phyloP scores from a whole-genome alignment of 768 basidiomycete species.

The Tylopilus felleus region DNA sequence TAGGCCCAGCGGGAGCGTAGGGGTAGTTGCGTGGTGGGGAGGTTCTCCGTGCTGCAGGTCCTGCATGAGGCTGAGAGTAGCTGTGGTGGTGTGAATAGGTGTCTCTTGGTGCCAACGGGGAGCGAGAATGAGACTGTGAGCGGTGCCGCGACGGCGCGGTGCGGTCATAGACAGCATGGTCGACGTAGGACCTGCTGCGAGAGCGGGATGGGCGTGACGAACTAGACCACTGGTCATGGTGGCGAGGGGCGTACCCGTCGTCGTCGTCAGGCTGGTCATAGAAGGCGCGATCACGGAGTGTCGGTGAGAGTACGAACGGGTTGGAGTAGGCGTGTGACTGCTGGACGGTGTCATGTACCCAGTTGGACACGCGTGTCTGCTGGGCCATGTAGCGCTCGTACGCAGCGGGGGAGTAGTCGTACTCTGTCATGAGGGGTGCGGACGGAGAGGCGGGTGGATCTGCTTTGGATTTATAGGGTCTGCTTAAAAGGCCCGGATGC shows the following conservation, averaged over 20 bases:
- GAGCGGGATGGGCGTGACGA: constrained; percentile 25
- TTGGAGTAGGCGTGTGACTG: constrained; percentile 28
- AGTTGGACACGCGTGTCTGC: constrained; percentile 47
- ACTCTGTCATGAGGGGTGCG: constrained; percentile 51
- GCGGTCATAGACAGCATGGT: constrained; percentile 21
- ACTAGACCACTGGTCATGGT: constrained; percentile 19
- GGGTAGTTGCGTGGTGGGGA: constrained; percentile 17
- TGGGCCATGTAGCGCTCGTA: constrained; percentile 44
- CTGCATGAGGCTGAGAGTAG: constrained; percentile 18
- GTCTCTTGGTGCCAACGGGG: constrained; percentile 16
- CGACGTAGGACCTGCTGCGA: constrained; percentile 23
- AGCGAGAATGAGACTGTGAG: constrained; percentile 25
- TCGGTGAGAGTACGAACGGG: constrained; percentile 30
- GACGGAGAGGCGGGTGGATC: not conserved
- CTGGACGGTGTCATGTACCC: constrained; percentile 43
- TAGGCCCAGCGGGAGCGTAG: constrained; percentile 10
- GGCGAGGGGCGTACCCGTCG: not conserved
- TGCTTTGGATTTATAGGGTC: not conserved
- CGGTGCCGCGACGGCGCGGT: constrained; percentile 17
- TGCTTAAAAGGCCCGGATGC: not conserved
- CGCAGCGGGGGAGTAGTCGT: constrained; percentile 59
- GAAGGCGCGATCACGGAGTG: constrained; percentile 30
- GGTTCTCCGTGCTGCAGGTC: constrained; percentile 15
- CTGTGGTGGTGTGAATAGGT: constrained; percentile 3
- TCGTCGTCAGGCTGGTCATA: constrained; percentile 17